phyloP scores from a whole-genome alignment of 192 early-diverging fungal genomes.

The Coemansia sp. region DNA sequence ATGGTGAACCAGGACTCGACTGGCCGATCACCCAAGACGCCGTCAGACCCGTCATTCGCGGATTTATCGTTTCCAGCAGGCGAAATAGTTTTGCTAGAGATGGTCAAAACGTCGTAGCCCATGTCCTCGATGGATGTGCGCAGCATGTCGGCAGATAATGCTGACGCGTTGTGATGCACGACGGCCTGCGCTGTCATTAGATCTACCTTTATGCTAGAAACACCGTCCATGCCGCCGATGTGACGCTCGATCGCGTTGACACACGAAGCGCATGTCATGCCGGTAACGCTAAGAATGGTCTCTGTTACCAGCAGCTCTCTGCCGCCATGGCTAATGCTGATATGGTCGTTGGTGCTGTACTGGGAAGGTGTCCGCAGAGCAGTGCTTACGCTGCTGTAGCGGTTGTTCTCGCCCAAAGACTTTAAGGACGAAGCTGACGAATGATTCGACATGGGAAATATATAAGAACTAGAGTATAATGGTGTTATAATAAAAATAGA shows the following conservation, averaged over 20 bases:
- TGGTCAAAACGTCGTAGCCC: constrained; percentile 67
- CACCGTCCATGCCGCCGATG: constrained; percentile 37
- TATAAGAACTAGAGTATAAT: no score
- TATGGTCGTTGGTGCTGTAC: constrained; percentile 1
- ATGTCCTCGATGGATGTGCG: constrained; percentile 62
- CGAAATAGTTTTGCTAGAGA: constrained; percentile 25
- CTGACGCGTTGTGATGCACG: constrained; percentile 43
- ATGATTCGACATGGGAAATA: not conserved
- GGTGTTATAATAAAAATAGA: no score
- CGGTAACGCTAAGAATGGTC: constrained; percentile 59
- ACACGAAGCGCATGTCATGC: constrained; percentile 88
- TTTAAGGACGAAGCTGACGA: not conserved
- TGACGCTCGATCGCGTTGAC: constrained; percentile 65
- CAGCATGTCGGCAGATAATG: constrained; percentile 39
- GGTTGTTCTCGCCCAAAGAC: not conserved
- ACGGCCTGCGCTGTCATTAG: constrained; percentile 61
- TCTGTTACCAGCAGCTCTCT: constrained; percentile 39
- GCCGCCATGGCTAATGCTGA: not conserved
- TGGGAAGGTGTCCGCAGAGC: constrained; percentile 12
- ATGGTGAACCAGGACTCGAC: constrained; percentile 55
- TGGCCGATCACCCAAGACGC: constrained; percentile 23
- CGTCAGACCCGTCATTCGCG: constrained; percentile 1
- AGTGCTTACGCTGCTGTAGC: constrained; percentile 5
- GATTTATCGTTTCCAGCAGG: not conserved
- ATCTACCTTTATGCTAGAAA: constrained; percentile 62